Evolutionary conservation across 352 stramenopile species (phyloP).

Genomic region (Phytophthora macrochlamydospora): DNA sequence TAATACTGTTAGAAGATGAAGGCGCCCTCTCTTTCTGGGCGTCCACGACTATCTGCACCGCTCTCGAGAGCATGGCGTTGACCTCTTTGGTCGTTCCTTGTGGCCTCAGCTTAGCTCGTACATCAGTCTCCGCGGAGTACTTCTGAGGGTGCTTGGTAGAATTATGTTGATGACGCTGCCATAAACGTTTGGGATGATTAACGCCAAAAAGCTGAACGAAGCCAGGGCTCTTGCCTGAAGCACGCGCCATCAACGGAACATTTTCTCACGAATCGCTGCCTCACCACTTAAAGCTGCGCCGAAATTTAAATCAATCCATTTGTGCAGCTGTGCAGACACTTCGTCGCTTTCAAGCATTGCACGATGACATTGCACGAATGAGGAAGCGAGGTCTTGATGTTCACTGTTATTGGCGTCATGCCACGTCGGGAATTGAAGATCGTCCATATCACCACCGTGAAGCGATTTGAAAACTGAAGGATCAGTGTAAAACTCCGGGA

Average conservation of each 20-base stretch:
- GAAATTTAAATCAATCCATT: conserved; percentile 98
- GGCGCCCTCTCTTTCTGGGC: conserved; percentile 25
- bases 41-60: conserved; percentile 41
- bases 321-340: conserved; percentile 87
- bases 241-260: conserved; percentile 72
- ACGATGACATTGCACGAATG: conserved; percentile 92
- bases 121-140: conserved; percentile 5
- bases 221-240: conserved; percentile 63
- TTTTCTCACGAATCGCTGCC: conserved; percentile 90
- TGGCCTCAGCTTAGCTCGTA: conserved; percentile 5
- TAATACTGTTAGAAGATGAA: conserved; percentile 8
- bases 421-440: conserved; percentile 81
- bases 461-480: conserved; percentile 84
- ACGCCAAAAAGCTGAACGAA: conserved; percentile 70
- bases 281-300: conserved; percentile 84
- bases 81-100: conserved; percentile 36
- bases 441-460: conserved; percentile 73
- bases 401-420: conserved; percentile 35
- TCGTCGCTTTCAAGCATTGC: conserved; percentile 91
- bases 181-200: conserved; percentile 39
- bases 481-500: conserved; percentile 95
- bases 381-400: conserved; percentile 23
- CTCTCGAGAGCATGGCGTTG: conserved; percentile 40
- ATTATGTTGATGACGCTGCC: conserved; percentile 1
- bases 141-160: conserved; percentile 2